Evolutionary conservation across 768 basidiomycete species (phyloP), one percentile per base, ranked within the genome.

Genomic region (Galerina sulciceps): DNA sequence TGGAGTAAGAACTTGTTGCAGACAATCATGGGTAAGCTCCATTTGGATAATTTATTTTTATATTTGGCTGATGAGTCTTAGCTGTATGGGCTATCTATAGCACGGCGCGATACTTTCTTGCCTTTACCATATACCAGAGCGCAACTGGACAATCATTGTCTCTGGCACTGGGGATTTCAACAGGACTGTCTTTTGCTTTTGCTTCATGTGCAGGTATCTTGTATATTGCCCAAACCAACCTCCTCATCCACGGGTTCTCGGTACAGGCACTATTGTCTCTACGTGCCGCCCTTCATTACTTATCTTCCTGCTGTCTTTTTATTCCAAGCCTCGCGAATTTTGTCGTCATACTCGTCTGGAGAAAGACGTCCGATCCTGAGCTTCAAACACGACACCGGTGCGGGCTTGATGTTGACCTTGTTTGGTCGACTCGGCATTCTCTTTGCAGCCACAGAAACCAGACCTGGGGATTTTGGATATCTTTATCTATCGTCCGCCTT

Each of bases 61-160:
- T 1, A 31, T 31, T 2, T 10, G 9, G 22, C 46, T 50, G 10
- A 56, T 36, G 20, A 37, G n/a, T 26, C 11, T 50, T 51, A 90
- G 89, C 76, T 55, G 65, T 71, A 14, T 91, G 89, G 87, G 80
- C 85, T 23, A 65, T 79, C 14, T 91, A 89, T 69, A 85, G 80
- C 58, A 80, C 83, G 1, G 70, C 82, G 50, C 84, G 89, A 55
- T 93, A 91, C 64, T 85, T 82, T 60, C 66, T 89, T 14, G 85
- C 87, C 3, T 87, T 82, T 61, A 78, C 75, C 6, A 66, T 77
- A 34, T 83, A 81, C 68, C 64, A 76, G 4, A 77, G 79, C 11
- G 58, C 59, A 14, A 72, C 69, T 17, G 82, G 84, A 22, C 81
- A 84, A 62, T 67, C 72, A 0, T 67, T 75, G 13, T 72, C 84